These are phyloP conservation scores for Noccaea caerulescens DNA, from an alignment of 345 rosid genomes.

Conservation along the genomic window DNA sequence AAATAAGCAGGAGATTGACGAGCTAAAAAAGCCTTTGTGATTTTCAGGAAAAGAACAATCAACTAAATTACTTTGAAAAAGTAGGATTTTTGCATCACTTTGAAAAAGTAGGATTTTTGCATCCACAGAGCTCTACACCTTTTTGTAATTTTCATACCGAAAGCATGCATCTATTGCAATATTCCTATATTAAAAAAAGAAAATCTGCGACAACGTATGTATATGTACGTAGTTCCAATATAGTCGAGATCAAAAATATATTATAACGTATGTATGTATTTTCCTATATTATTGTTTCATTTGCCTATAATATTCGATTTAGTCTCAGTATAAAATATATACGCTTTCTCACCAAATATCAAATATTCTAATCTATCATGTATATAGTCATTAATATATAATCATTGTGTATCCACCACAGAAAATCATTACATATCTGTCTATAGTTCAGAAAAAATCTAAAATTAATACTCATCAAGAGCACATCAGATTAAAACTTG, in stretches of 20 bases:
- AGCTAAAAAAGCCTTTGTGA: no score
- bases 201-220: background rate
- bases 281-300: no score
- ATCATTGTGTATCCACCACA: constrained; percentile 14
- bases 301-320: background rate
- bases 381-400: background rate
- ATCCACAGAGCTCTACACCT: no score
- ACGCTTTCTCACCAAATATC: background rate
- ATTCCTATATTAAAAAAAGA: background rate
- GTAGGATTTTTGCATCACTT: no score
- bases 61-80: no score
- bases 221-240: no score
- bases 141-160: background rate
- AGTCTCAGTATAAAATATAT: background rate
- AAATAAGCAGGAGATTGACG: no score
- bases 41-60: no score
- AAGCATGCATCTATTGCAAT: background rate
- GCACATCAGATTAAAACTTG: constrained; percentile 30
- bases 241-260: no score
- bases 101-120: no score
- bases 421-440: constrained; percentile 16
- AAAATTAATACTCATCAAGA: constrained; percentile 3
- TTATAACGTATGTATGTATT: no score
- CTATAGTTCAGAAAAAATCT: background rate
- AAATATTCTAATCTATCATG: constrained; percentile 1